Evolutionary conservation across 2,329 filamentous ascomycete species (phyloP).

Genomic region (Pseudofabraea citricarpa): DNA sequence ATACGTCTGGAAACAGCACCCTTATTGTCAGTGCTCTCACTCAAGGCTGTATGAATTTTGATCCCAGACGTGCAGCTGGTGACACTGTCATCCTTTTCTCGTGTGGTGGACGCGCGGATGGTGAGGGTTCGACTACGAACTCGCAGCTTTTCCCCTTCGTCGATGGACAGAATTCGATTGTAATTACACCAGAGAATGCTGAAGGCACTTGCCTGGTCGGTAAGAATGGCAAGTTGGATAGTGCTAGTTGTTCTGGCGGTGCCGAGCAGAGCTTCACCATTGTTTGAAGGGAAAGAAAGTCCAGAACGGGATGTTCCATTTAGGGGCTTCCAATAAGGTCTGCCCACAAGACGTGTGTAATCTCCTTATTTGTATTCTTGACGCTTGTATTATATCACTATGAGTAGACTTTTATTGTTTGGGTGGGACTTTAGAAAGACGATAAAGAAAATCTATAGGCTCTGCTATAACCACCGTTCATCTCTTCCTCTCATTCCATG

Average conservation of each 20-base stretch:
- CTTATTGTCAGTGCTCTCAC: constrained; percentile 52
- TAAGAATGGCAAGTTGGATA: constrained; percentile 18
- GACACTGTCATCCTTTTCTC: constrained; percentile 53
- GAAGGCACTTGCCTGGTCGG: constrained; percentile 40
- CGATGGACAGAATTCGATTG: constrained; percentile 33
- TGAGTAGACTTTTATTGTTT: too few relatives aligned
- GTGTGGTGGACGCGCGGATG: constrained; percentile 53
- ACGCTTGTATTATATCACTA: too few relatives aligned
- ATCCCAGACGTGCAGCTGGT: constrained; percentile 43
- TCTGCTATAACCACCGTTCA: too few relatives aligned
- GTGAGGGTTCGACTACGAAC: constrained; percentile 33
- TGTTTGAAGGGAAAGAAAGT: too few relatives aligned
- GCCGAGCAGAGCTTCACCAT: constrained; percentile 5
- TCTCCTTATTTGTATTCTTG: too few relatives aligned
- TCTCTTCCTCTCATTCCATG: too few relatives aligned
- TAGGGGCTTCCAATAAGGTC: too few relatives aligned
- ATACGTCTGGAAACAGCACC: constrained; percentile 33
- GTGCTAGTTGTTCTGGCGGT: constrained; percentile 1
- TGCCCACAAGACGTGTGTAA: too few relatives aligned
- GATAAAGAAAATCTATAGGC: too few relatives aligned
- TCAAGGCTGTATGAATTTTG: constrained; percentile 54
- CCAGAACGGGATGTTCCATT: too few relatives aligned
- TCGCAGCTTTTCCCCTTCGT: constrained; percentile 46
- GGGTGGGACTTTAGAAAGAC: too few relatives aligned
- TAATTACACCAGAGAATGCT: constrained; percentile 40